These are phyloP conservation scores for Histomonas meleagridis DNA, from an alignment of 208 protist species.

Conservation along the genomic window DNA sequence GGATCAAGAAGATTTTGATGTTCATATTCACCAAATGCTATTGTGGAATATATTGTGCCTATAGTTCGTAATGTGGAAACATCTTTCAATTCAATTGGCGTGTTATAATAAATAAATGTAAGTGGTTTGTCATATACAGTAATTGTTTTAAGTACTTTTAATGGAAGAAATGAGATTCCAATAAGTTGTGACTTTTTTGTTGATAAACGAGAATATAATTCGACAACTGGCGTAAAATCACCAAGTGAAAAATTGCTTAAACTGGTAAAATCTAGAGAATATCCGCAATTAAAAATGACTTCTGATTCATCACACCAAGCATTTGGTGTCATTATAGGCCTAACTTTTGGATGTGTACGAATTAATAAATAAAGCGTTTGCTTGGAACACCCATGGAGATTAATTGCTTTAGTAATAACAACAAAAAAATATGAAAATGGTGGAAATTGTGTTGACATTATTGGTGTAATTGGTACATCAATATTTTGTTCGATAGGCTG, in stretches of 20 bases:
- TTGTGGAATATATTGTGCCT: not conserved
- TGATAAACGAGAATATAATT: not conserved
- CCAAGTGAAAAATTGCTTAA: not conserved
- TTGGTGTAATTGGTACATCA: not conserved
- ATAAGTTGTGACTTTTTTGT: not conserved
- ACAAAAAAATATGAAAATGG: constrained; percentile 33
- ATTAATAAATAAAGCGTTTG: not conserved
- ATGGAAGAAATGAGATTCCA: not conserved
- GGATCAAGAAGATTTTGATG: not conserved
- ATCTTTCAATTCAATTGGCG: not conserved
- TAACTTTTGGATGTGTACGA: not conserved
- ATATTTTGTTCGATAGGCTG: not conserved
- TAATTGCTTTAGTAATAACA: not conserved
- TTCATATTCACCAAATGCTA: not conserved
- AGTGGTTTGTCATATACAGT: not conserved
- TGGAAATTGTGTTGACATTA: not conserved
- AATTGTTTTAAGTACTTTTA: not conserved
- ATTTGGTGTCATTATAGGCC: not conserved
- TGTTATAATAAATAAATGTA: not conserved
- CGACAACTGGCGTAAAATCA: not conserved
- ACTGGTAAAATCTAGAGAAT: not conserved
- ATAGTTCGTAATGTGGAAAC: not conserved
- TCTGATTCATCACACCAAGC: not conserved
- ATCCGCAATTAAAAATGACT: constrained; percentile 15
- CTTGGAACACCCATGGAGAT: not conserved